Evolutionary conservation across 805 yeast genomes (phyloP).

Genomic region (Starmerella sp.): DNA sequence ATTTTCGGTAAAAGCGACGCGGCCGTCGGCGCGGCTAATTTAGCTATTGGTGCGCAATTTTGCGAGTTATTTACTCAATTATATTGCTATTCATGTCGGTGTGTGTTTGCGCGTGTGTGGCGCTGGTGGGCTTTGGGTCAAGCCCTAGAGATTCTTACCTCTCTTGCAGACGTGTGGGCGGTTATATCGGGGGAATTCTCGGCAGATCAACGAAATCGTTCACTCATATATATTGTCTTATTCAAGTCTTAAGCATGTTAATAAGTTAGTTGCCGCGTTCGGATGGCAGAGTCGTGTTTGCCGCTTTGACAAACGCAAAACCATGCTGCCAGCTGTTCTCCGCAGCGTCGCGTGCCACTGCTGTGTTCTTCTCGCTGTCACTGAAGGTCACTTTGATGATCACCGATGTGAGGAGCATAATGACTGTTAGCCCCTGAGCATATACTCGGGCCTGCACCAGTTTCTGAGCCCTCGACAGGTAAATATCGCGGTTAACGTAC

Average conservation of each 20-base stretch:
- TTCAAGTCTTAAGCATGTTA: not conserved
- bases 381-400: conserved; percentile 14
- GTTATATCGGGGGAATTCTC: too few species aligned
- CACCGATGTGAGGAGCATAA: conserved; percentile 43
- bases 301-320: conserved; percentile 12
- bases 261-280: not conserved
- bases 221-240: too few species aligned
- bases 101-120: too few species aligned
- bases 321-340: conserved; percentile 16
- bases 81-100: too few species aligned
- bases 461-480: conserved; percentile 66
- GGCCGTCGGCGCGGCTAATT: too few species aligned
- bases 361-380: conserved; percentile 3
- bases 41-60: too few species aligned
- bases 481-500: conserved; percentile 56
- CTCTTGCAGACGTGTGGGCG: too few species aligned
- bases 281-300: not conserved
- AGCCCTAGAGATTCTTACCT: too few species aligned
- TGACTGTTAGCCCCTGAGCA: conserved; percentile 73
- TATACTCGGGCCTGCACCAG: conserved; percentile 84
- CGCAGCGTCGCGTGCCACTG: conserved; percentile 3
- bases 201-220: too few species aligned
- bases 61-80: too few species aligned
- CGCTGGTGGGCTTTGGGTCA: too few species aligned
- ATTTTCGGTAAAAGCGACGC: not conserved